Percentiles rank a stretch among this genome's conserved stretches.
Conservation (phyloP, 2,329 filamentous ascomycete genomes). For the Fusarium sp. region DNA sequence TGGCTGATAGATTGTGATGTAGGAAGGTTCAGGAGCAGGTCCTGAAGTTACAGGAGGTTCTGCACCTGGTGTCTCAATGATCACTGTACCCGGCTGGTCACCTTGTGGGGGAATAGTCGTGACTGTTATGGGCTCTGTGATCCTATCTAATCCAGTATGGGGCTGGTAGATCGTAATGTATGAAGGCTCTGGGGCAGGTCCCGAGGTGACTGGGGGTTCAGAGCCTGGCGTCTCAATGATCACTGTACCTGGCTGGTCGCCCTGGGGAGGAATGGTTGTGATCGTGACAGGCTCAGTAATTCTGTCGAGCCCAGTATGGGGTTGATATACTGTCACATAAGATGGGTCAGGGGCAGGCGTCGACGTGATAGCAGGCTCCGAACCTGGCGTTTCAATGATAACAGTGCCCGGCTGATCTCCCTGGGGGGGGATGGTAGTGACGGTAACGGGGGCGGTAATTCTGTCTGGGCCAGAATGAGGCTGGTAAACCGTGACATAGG, state of each 20-base stretch:
- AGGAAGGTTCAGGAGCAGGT: slow-evolving; percentile 1
- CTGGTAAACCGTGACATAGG: slow-evolving; percentile 12
- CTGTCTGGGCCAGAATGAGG: slow-evolving; percentile 1
- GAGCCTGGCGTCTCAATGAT: no score
- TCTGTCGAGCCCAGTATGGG: not conserved
- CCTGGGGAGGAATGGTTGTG: not conserved
- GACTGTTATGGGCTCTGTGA: no score
- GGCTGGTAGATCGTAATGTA: no score
- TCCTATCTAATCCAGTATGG: no score
- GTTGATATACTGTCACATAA: slow-evolving; percentile 13
- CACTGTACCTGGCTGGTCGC: no score
- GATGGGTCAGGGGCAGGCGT: not conserved
- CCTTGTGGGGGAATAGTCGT: no score
- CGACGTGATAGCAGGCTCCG: not conserved
- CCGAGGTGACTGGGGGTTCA: no score
- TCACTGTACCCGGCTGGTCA: not conserved
- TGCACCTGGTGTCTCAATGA: slow-evolving; percentile 13
- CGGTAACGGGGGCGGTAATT: slow-evolving; percentile 1
- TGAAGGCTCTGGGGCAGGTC: no score
- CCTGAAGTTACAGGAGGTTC: not conserved
- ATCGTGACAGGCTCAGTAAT: slow-evolving; percentile 13
- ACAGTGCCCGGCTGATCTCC: slow-evolving; percentile 11
- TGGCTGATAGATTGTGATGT: not conserved
- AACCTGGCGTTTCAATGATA: slow-evolving; percentile 15
- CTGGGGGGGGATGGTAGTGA: slow-evolving; percentile 2